These are phyloP conservation scores for Rosa hybrid DNA, from an alignment of 331 rosid genomes.

Conservation along the genomic window DNA sequence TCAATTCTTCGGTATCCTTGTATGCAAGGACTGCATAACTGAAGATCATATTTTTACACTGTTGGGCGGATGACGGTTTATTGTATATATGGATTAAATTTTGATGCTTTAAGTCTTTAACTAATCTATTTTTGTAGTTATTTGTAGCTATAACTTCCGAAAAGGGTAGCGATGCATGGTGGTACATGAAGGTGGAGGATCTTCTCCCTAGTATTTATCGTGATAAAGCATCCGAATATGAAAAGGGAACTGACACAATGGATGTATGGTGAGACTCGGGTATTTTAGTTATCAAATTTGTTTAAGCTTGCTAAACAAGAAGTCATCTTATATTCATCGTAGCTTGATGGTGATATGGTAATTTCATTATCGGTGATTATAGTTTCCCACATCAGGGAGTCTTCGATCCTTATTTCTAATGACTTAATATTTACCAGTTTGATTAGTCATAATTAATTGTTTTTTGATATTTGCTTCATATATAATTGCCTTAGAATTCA, in stretches of 20 bases:
- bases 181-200: conserved; percentile 92
- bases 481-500: background rate
- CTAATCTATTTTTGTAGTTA: conserved; percentile 46
- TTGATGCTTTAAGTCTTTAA: conserved; percentile 13
- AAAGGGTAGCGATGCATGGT: conserved; percentile 99
- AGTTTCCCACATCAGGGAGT: background rate
- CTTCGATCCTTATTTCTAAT: conserved; percentile 1
- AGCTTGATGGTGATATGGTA: background rate
- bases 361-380: conserved; percentile 1
- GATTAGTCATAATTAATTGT: background rate
- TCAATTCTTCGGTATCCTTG: conserved; percentile 1
- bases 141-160: conserved; percentile 55
- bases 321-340: background rate
- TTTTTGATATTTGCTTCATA: background rate
- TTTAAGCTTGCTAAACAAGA: conserved; percentile 5
- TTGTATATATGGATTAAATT: background rate
- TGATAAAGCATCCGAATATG: conserved; percentile 83
- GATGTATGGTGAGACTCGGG: conserved; percentile 99
- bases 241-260: conserved; percentile 98
- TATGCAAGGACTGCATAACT: conserved; percentile 13
- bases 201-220: conserved; percentile 84
- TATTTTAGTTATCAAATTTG: conserved; percentile 11
- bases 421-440: background rate
- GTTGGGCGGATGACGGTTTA: conserved; percentile 24
- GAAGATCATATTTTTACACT: conserved; percentile 18